phyloP scores from a whole-genome alignment of 352 stramenopile species.

The Phytophthora aleatoria region DNA sequence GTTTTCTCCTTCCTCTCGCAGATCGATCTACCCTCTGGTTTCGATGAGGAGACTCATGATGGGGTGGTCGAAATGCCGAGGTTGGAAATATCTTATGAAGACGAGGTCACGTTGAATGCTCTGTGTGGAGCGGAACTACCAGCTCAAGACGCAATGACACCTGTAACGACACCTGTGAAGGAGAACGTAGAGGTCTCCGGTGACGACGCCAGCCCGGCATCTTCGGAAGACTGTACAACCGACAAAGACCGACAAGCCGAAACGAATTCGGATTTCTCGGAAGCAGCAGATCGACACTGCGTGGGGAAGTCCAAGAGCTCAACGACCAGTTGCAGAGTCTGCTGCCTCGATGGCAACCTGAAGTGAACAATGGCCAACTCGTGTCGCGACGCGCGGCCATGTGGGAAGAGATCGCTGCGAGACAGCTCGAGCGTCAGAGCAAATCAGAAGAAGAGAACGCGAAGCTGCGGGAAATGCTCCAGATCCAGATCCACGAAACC shows the following conservation, averaged over 20 bases:
- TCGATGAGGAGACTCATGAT: not conserved
- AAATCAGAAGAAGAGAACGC: conserved; percentile 32
- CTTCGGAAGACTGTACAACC: conserved; percentile 2
- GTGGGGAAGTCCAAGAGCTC: conserved; percentile 12
- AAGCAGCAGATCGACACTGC: conserved; percentile 26
- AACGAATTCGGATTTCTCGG: conserved; percentile 10
- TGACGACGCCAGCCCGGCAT: not conserved
- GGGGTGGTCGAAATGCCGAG: not conserved
- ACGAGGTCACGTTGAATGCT: not conserved
- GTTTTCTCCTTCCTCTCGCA: conserved; percentile 27
- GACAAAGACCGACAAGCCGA: not conserved
- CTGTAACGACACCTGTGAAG: not conserved
- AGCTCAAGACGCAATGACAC: not conserved
- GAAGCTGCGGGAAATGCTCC: conserved; percentile 24
- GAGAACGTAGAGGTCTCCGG: not conserved
- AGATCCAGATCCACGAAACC: conserved; percentile 33
- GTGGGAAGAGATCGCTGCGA: conserved; percentile 32
- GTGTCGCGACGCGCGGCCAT: conserved; percentile 13
- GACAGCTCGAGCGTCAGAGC: conserved; percentile 24
- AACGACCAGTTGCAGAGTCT: conserved; percentile 16
- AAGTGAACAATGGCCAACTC: conserved; percentile 1
- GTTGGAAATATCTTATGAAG: not conserved
- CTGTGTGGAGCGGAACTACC: not conserved
- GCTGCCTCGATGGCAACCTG: not conserved
- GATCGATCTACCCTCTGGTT: conserved; percentile 15